Evolutionary conservation across 257 asterid species (phyloP), one percentile per base, ranked within the genome.

Genomic region (Paraleonurus japonicus): DNA sequence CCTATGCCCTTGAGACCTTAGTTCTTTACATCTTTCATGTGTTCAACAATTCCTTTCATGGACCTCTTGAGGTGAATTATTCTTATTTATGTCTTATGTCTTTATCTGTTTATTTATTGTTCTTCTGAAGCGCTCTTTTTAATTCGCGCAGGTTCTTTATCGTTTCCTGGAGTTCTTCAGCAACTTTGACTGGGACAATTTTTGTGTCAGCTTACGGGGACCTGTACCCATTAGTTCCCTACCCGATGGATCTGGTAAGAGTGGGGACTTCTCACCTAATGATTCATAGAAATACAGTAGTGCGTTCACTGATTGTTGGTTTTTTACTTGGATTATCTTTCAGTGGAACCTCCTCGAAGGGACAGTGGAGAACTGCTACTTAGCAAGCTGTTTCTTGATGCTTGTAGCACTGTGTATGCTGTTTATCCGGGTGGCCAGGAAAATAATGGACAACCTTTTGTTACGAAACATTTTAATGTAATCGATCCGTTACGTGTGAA

Each of bases 101-200:
- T 6, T 30, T 41, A 63, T 80, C 51, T 73, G 57, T 43, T 67
- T 67, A 69, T 65, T 73, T 16, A 16, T 70, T 69, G 64, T 57
- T 27, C 63, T 62, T 73, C 85, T 85, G 76, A 84, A 58, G 67
- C 23, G 20, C 80, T 64, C 32, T 60, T 20, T 43, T 63, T 50
- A 17, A 69, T 58, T 41, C 65, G 72, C 74, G 76, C 88, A 95
- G 99, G 99, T 95, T 78, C 98, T 95, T 61, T 95, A 87, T 82
- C 97, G 97, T n/a, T 95, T 95, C 82, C 84, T 95, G 86, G 99
- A 92, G 85, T 95, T 95, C 87, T 95, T 95, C 86, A 91, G 99
- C 89, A 88, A 88, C 85, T 95, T 95, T 45, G 97, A 95, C 83
- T 95, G 99, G 99, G 97, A 92, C 70, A 87, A 81, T 61, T 92